These are phyloP conservation scores for Penicillium chermesinum DNA, from an alignment of 495 filamentous ascomycete genomes.

Conservation along the genomic window DNA sequence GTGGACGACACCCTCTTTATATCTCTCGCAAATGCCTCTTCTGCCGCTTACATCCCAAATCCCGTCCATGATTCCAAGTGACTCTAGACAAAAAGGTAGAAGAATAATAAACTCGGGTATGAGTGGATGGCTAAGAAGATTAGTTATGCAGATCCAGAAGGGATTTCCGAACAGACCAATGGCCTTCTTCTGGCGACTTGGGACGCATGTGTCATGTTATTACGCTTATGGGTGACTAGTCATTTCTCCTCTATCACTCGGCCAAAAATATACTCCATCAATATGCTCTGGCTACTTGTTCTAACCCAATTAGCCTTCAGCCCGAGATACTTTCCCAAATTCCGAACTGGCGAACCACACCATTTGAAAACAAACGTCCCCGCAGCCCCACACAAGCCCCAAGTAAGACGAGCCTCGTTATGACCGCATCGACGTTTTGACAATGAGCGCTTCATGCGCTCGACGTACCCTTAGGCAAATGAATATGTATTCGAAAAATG, in stretches of 20 bases:
- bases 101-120: no score
- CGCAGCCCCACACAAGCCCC: not conserved
- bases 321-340: not conserved
- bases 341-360: not conserved
- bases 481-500: not conserved
- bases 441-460: not conserved
- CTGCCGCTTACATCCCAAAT: not conserved
- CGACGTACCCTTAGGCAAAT: not conserved
- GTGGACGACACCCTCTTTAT: not conserved
- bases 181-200: no score
- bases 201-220: no score
- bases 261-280: no score
- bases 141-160: no score
- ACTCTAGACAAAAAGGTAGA: no score
- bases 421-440: not conserved
- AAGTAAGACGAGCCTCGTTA: not conserved
- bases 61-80: not conserved
- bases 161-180: not conserved
- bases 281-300: no score
- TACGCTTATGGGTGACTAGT: no score
- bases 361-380: not conserved
- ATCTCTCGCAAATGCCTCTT: not conserved
- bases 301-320: no score
- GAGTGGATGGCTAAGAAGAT: not conserved
- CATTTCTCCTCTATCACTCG: no score